Base-by-base conservation (phyloP, 164 flowering plant species). In the Vitis cinerea region DNA sequence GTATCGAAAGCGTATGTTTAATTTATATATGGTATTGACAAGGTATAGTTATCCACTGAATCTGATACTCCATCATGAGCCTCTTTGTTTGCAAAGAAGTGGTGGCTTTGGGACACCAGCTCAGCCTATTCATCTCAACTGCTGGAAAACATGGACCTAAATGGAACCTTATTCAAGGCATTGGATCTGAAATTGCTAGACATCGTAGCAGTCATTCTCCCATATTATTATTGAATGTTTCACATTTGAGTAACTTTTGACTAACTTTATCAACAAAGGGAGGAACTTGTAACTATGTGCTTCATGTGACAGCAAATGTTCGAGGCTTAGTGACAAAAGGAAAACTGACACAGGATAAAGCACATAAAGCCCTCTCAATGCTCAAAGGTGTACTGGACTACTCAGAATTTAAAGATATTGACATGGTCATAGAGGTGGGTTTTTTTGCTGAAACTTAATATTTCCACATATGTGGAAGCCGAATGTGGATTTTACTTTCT, bases 391-490 rank as follows among this genome's bases (percentile, higher is more conserved):
- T 70, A 54, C 50, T 91, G 79, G 98, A 95, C 70, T 95, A 95
- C 76, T 75, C 94, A n/a, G 97, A 90, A 63, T 93, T 95, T 75
- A 88, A 84, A 71, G 81, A 87, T 78, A 97, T 90, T 51, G 99
- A 95, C 76, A 86, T 95, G 97, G 98, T 95, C 80, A 93, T 95
- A 63, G 99, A 93, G 97, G 99, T 91, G 48, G 27, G 82, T 44
- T 29, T 51, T 62, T 23, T 30, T 60, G 58, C 14, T 59, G 11
- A 23, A 9, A 37, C 4, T 37, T 37, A 37, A 37, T 37, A 37
- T 6, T 3, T 37, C 44, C 44, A 37, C 27, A 37, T 6, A 37
- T 37, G 44, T 37, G 44, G 44, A 37, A 37, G 44, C 44, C 7
- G 27, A 37, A 4, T 6, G 7, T 37, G 44, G 44, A 37, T 37